Percentiles rank a stretch among this genome's conserved stretches.
These are phyloP conservation scores for Auriscalpium orientale DNA, from an alignment of 768 basidiomycete genomes.

Conservation along the genomic window DNA sequence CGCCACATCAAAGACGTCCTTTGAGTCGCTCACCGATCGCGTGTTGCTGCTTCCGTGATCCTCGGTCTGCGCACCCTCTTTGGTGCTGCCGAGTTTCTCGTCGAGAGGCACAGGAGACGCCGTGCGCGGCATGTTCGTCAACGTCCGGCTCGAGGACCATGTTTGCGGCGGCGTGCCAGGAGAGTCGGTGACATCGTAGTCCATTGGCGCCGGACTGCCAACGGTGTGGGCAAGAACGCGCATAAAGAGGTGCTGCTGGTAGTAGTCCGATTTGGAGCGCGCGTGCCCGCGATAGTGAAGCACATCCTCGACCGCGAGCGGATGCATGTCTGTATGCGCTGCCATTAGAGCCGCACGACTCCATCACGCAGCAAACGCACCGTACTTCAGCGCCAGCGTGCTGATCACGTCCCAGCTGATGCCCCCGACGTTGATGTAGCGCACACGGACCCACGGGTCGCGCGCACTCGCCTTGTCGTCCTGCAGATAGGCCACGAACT, in stretches of 20 bases:
- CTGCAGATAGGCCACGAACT: constrained; percentile 51
- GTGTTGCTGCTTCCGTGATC: constrained; percentile 13
- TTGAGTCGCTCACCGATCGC: constrained; percentile 9
- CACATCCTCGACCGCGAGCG: constrained; percentile 64
- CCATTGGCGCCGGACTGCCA: constrained; percentile 2
- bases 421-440: constrained; percentile 71
- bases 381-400: constrained; percentile 55
- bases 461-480: constrained; percentile 35
- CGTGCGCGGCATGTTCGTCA: constrained; percentile 28
- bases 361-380: constrained; percentile 25
- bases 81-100: constrained; percentile 17
- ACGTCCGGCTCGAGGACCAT: constrained; percentile 6
- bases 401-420: constrained; percentile 68
- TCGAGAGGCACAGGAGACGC: constrained; percentile 23
- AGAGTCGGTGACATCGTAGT: not conserved
- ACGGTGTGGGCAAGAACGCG: constrained; percentile 61
- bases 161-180: not conserved
- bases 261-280: constrained; percentile 68
- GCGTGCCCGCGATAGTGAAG: constrained; percentile 43
- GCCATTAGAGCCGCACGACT: not conserved
- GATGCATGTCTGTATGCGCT: constrained; percentile 48
- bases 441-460: constrained; percentile 60
- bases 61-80: not conserved
- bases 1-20: not conserved
- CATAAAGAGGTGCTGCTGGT: constrained; percentile 61